These are phyloP conservation scores for Chrysosphaeria jannelii DNA, from an alignment of 2,329 filamentous ascomycete genomes.

Conservation along the genomic window DNA sequence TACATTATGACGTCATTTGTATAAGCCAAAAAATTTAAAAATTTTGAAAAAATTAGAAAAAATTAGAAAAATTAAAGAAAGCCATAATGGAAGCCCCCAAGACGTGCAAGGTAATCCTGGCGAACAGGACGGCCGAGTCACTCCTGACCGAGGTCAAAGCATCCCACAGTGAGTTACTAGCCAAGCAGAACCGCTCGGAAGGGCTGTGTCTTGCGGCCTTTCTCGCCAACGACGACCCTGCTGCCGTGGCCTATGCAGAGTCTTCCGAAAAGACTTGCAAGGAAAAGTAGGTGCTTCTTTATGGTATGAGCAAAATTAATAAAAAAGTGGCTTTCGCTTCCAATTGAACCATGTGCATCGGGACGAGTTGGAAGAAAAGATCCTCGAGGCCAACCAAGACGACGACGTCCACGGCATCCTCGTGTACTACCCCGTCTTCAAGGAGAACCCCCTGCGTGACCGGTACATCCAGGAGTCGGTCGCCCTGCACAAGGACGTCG, in stretches of 20 bases:
- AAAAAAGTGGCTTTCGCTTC: constrained; percentile 55
- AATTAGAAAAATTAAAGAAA: constrained; percentile 1
- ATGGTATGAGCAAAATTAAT: background rate
- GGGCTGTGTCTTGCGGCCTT: constrained; percentile 66
- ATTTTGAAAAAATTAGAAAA: background rate
- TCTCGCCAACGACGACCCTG: constrained; percentile 71
- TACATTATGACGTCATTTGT: too few species aligned
- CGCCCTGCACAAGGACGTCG: constrained; percentile 71
- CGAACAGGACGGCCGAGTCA: constrained; percentile 58
- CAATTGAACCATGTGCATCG: constrained; percentile 59
- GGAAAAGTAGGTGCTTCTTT: constrained; percentile 45
- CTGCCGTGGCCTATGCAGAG: constrained; percentile 77
- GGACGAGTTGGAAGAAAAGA: constrained; percentile 67
- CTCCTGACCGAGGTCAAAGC: constrained; percentile 52
- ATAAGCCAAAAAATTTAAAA: too few species aligned
- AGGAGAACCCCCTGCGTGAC: constrained; percentile 51
- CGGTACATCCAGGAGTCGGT: constrained; percentile 91
- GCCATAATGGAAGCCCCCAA: constrained; percentile 19
- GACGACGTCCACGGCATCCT: constrained; percentile 59
- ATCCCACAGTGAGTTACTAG: constrained; percentile 37
- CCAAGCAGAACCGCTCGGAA: constrained; percentile 14
- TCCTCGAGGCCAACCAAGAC: constrained; percentile 63
- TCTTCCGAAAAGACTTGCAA: constrained; percentile 91
- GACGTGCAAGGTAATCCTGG: constrained; percentile 80
- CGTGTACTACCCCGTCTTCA: constrained; percentile 94